A percentile compares a stretch with the other conserved stretches of the same genome.
These are phyloP conservation scores for Tieghemiomyces parasiticus DNA, from an alignment of 192 early-diverging fungal genomes.

Conservation along the genomic window DNA sequence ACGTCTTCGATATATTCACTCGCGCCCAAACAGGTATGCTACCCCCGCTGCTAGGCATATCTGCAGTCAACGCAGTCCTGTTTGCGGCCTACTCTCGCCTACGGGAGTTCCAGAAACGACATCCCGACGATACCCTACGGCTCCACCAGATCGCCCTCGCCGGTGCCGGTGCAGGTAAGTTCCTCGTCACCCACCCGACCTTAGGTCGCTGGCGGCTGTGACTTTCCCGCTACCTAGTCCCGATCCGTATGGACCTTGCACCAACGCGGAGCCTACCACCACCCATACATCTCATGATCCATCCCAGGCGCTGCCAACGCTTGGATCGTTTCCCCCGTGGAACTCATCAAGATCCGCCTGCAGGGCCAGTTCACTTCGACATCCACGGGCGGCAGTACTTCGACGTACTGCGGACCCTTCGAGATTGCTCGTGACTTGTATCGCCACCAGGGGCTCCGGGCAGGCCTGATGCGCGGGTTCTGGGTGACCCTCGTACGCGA, in stretches of 20 bases:
- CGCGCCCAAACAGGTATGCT: constrained; percentile 67
- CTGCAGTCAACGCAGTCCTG: constrained; percentile 72
- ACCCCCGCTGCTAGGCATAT: constrained; percentile 65
- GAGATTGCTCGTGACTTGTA: constrained; percentile 51
- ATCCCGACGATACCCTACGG: constrained; percentile 32
- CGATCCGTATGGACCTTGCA: background rate
- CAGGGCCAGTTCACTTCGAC: constrained; percentile 68
- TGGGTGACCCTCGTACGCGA: constrained; percentile 64
- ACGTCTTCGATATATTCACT: too few species aligned
- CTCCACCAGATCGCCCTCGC: constrained; percentile 63
- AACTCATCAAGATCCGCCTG: constrained; percentile 84
- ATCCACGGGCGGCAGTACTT: constrained; percentile 11
- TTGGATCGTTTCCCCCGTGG: constrained; percentile 79
- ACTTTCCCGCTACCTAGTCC: too few species aligned
- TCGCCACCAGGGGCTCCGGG: constrained; percentile 40
- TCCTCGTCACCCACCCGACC: background rate
- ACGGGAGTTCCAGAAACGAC: constrained; percentile 34
- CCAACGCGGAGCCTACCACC: background rate
- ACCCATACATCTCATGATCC: background rate
- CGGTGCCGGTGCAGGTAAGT: constrained; percentile 68
- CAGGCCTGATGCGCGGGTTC: constrained; percentile 72
- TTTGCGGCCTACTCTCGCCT: constrained; percentile 66
- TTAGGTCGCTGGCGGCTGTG: too few species aligned
- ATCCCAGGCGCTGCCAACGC: constrained; percentile 55
- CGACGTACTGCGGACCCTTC: constrained; percentile 39